These are phyloP conservation scores for Hondaea fermentalgiana DNA, from an alignment of 108 stramenopile genomes.

Conservation along the genomic window DNA sequence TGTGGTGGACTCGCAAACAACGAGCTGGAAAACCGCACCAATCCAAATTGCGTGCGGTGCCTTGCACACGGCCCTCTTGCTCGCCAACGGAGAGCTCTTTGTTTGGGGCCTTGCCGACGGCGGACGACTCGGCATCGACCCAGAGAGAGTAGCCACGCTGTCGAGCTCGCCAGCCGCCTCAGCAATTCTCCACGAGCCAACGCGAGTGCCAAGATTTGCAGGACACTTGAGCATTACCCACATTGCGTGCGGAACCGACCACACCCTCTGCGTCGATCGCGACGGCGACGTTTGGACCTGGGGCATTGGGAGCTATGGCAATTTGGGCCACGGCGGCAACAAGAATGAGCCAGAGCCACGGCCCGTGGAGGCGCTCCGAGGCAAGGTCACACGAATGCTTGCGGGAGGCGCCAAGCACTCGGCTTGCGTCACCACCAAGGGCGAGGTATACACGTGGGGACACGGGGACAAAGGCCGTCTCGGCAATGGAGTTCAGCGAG, in stretches of 20 bases:
- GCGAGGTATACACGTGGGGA: neutral
- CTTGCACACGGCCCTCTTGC: neutral
- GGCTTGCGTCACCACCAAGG: neutral
- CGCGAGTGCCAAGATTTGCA: neutral
- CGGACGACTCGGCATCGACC: neutral
- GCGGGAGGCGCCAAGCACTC: conserved; percentile 4
- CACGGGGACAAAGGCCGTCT: conserved; percentile 6
- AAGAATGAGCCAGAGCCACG: neutral
- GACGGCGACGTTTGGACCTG: conserved; percentile 7
- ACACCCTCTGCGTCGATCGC: neutral
- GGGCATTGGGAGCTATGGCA: conserved; percentile 2
- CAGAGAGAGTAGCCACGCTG: neutral
- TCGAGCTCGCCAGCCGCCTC: too few species aligned
- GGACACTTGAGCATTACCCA: neutral
- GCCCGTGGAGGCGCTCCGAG: neutral
- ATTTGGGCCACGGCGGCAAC: conserved; percentile 10
- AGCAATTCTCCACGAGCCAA: neutral
- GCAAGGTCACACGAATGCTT: neutral
- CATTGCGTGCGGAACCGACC: neutral
- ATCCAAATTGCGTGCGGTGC: neutral
- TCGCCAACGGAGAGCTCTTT: neutral
- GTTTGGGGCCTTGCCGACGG: neutral
- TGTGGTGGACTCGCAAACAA: neutral
- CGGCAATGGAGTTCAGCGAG: neutral
- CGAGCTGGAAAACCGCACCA: neutral